These are phyloP conservation scores for Cutaneotrichosporon mucoides DNA, from an alignment of 1,284 basidiomycete genomes.

Conservation along the genomic window DNA sequence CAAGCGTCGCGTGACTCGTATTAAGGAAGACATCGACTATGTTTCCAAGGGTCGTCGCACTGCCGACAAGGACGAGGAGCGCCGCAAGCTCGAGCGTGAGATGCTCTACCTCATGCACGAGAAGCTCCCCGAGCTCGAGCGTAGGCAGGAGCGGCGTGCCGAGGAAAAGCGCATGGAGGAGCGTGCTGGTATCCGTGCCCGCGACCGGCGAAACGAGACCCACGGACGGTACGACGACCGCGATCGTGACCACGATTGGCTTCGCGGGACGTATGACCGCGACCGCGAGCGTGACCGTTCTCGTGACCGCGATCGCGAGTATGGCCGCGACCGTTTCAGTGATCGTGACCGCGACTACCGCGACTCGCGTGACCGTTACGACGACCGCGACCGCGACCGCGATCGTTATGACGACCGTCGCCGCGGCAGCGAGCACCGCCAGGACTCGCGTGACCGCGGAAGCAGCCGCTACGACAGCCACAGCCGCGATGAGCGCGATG, in stretches of 20 bases:
- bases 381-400: constrained; percentile 19
- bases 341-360: constrained; percentile 4
- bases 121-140: constrained; percentile 83
- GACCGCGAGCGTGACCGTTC: constrained; percentile 46
- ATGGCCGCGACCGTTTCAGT: constrained; percentile 5
- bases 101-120: constrained; percentile 84
- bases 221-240: constrained; percentile 63
- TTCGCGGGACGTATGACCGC: constrained; percentile 50
- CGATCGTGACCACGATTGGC: constrained; percentile 44
- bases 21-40: constrained; percentile 93
- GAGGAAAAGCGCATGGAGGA: constrained; percentile 70
- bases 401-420: constrained; percentile 27
- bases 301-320: constrained; percentile 27
- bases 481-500: neutral
- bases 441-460: constrained; percentile 29
- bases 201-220: constrained; percentile 80
- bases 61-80: constrained; percentile 74
- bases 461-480: constrained; percentile 15
- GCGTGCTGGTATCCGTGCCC: constrained; percentile 69
- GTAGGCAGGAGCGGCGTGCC: constrained; percentile 75
- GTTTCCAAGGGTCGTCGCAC: constrained; percentile 73
- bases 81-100: constrained; percentile 82
- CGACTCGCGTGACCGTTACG: constrained; percentile 30
- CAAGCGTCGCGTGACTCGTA: constrained; percentile 75
- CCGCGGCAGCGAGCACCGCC: constrained; percentile 44